Base-by-base conservation (phyloP, 176 grass and related monocot species). In the Triticum timopheevii region DNA sequence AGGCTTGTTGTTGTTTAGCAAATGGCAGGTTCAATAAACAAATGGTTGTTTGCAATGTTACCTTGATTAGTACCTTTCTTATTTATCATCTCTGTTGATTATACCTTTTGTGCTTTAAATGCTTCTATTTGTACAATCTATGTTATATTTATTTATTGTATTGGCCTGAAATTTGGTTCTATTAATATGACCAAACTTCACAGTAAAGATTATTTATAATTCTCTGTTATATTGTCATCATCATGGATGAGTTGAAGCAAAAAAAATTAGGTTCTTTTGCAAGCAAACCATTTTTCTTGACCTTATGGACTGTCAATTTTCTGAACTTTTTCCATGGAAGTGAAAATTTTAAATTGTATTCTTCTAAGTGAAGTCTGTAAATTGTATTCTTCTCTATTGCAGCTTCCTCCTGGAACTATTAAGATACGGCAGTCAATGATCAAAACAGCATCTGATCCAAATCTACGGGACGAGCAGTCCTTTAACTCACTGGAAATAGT, bases 401-500 rank as follows among this genome's bases (percentile, higher is more conserved):
- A 95, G 93, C 88, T 95, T 86, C 86, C 80, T 66, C 1, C 15
- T 11, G 4, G 67, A 27, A 93, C 88, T 73, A 91, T 95, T 73
- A 13, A 5, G 42, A 61, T 95, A 22, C 25, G 90, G 3, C 83
- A 8, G 61, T 93, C 93, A 61, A 95, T 95, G 93, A 78, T 86
- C 78, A 95, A 95, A 68, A 82, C 86, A 80, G 0, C 54, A 19
- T 4, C 54, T n/a, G 79, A 93, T 68, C 63, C 80, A 80, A 86
- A 36, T 31, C 64, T 88, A 73, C 73, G 10, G 10, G 68, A 75
- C 3, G 79, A 8, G 1, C 13, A 82, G 34, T 81, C 50, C 76
- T 86, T 86, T 68, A 88, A 95, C 86, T 95, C 93, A 27, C 50
- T 95, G 22, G 93, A 95, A 75, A 44, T 95, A 80, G 74, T 95